These are phyloP conservation scores for Termitomyces sp. DNA, from an alignment of 768 basidiomycete species.

Conservation along the genomic window DNA sequence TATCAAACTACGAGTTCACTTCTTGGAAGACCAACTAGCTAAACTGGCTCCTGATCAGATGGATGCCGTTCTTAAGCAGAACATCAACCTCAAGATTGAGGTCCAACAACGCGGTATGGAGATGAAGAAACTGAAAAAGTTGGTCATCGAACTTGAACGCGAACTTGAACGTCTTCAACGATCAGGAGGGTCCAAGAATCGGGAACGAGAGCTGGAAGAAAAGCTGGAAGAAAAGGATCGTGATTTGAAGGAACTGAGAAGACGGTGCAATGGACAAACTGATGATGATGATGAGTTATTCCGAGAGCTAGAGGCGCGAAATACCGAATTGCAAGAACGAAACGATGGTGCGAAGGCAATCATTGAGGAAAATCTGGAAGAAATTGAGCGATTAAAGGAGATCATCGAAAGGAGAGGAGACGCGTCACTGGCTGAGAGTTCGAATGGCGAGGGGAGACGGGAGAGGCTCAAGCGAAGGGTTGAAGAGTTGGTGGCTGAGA, in stretches of 20 bases:
- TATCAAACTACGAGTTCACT: slow-evolving; percentile 93
- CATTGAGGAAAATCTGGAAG: slow-evolving; percentile 78
- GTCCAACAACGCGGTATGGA: slow-evolving; percentile 87
- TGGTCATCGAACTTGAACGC: slow-evolving; percentile 76
- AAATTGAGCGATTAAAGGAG: slow-evolving; percentile 69
- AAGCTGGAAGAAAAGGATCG: slow-evolving; percentile 67
- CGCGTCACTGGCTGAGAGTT: slow-evolving; percentile 29
- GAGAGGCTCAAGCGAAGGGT: slow-evolving; percentile 43
- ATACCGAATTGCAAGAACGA: slow-evolving; percentile 67
- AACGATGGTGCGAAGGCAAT: slow-evolving; percentile 63
- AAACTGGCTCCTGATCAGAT: slow-evolving; percentile 90
- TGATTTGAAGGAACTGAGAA: slow-evolving; percentile 61
- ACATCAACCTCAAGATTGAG: slow-evolving; percentile 89
- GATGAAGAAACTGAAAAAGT: slow-evolving; percentile 88
- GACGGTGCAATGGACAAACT: slow-evolving; percentile 35
- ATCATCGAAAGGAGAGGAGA: slow-evolving; percentile 54
- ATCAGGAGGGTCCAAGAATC: slow-evolving; percentile 34
- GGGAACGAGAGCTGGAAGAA: slow-evolving; percentile 74
- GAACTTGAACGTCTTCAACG: slow-evolving; percentile 70
- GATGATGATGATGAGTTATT: slow-evolving; percentile 48
- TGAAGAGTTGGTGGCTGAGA: slow-evolving; percentile 56
- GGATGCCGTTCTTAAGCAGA: slow-evolving; percentile 87
- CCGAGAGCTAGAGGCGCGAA: slow-evolving; percentile 51
- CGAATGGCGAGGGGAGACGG: slow-evolving; percentile 31
- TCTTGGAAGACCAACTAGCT: slow-evolving; percentile 88